These are phyloP conservation scores for Annulohypoxylon nitens DNA, from an alignment of 495 filamentous ascomycete genomes.

Conservation along the genomic window DNA sequence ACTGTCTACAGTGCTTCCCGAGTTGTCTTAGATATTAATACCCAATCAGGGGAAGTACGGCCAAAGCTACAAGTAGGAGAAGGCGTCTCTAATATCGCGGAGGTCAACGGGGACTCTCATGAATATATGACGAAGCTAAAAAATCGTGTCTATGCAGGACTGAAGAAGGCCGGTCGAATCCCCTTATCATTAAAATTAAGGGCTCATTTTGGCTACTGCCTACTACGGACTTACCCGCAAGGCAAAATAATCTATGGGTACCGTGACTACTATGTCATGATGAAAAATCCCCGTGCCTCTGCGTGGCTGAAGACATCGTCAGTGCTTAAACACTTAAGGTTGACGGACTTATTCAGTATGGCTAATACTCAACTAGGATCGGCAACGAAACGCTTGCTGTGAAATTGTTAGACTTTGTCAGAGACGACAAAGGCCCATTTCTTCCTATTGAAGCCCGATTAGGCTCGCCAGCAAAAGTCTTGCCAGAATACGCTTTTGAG, in stretches of 20 bases:
- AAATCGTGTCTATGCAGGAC: constrained; percentile 34
- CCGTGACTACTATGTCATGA: constrained; percentile 64
- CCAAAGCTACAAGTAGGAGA: constrained; percentile 18
- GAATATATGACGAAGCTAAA: constrained; percentile 37
- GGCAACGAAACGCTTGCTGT: constrained; percentile 39
- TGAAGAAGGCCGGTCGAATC: constrained; percentile 45
- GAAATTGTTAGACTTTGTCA: constrained; percentile 47
- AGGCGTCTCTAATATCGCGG: neutral
- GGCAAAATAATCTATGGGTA: constrained; percentile 56
- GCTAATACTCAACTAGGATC: constrained; percentile 36
- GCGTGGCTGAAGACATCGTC: constrained; percentile 54
- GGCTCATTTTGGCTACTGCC: constrained; percentile 68
- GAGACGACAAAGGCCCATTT: constrained; percentile 34
- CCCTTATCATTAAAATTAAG: constrained; percentile 64
- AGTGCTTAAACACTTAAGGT: constrained; percentile 26
- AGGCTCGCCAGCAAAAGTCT: constrained; percentile 29
- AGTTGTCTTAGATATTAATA: constrained; percentile 31
- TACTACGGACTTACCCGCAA: constrained; percentile 61
- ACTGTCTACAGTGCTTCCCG: constrained; percentile 14
- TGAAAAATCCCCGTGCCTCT: constrained; percentile 53
- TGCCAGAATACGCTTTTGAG: constrained; percentile 44
- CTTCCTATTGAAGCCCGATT: constrained; percentile 47
- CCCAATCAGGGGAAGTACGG: constrained; percentile 13
- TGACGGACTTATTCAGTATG: neutral
- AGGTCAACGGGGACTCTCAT: neutral